Evolutionary conservation across 768 basidiomycete genomes (phyloP).

Genomic region (Leccinum variicolor): DNA sequence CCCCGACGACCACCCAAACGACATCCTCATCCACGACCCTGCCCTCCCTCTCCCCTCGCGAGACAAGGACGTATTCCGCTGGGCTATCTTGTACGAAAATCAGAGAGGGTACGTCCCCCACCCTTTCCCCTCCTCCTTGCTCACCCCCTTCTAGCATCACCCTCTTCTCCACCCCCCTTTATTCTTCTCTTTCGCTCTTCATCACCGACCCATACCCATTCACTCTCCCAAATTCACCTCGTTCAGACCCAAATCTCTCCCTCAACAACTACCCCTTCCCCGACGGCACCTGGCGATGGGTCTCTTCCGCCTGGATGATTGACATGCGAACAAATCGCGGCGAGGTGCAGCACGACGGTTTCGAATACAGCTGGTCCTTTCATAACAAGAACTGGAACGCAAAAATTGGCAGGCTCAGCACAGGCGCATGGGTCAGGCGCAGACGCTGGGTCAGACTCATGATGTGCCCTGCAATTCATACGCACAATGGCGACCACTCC

Average conservation of each 20-base stretch:
- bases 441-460: constrained; percentile 83
- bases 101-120: constrained; percentile 63
- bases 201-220: constrained; percentile 73
- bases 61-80: constrained; percentile 57
- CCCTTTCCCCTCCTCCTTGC: background rate
- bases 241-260: constrained; percentile 52
- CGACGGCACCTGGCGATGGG: constrained; percentile 80
- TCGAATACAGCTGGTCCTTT: constrained; percentile 84
- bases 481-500: background rate
- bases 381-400: constrained; percentile 64
- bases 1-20: constrained; percentile 1
- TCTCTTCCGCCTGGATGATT: constrained; percentile 79
- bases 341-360: constrained; percentile 78
- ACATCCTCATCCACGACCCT: constrained; percentile 33
- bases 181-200: constrained; percentile 66
- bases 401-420: constrained; percentile 52
- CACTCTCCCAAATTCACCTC: constrained; percentile 49
- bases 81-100: constrained; percentile 81
- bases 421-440: constrained; percentile 73
- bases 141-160: constrained; percentile 44
- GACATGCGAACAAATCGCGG: constrained; percentile 80
- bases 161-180: constrained; percentile 68
- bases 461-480: constrained; percentile 57
- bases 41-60: constrained; percentile 24
- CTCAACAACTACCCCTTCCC: constrained; percentile 69